Evolutionary conservation across 2,329 filamentous ascomycete genomes (phyloP).

Genomic region (Fusarium marasasianum): DNA sequence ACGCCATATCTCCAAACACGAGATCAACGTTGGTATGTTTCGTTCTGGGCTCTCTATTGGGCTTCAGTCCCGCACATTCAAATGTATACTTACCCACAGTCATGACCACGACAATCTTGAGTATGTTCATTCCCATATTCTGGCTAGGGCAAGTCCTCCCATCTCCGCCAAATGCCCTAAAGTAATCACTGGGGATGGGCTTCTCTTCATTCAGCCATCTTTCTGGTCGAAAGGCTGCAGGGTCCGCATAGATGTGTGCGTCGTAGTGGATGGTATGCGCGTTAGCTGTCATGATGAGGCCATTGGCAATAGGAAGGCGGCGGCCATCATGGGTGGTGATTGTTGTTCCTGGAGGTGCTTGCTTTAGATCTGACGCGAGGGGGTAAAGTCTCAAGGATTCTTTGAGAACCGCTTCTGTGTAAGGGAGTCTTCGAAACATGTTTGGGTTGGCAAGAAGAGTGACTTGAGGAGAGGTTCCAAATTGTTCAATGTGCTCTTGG

Average conservation of each 20-base stretch:
- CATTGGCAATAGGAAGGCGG: constrained; percentile 5
- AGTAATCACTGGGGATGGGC: not conserved
- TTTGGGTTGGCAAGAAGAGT: constrained; percentile 3
- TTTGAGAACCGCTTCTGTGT: constrained; percentile 23
- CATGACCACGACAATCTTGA: constrained; percentile 44
- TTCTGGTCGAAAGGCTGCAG: constrained; percentile 3
- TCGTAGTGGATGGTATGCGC: constrained; percentile 21
- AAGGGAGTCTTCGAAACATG: not conserved
- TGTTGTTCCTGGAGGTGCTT: not conserved
- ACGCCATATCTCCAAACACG: constrained; percentile 34
- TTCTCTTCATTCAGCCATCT: constrained; percentile 16
- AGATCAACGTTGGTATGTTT: constrained; percentile 40
- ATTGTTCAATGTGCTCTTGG: constrained; percentile 7
- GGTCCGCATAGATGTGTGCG: not conserved
- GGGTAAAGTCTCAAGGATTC: constrained; percentile 12
- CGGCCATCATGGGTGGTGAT: not conserved
- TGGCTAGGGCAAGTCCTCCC: constrained; percentile 50
- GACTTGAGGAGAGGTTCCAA: not conserved
- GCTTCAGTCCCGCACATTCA: constrained; percentile 28
- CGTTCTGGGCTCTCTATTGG: constrained; percentile 17
- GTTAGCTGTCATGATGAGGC: not conserved
- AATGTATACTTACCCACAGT: constrained; percentile 39
- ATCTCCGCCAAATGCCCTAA: constrained; percentile 50
- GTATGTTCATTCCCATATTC: constrained; percentile 48
- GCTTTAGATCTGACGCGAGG: constrained; percentile 1